These are phyloP conservation scores for Volvox reticuliferus DNA, from an alignment of 139 green algal species.

Conservation along the genomic window DNA sequence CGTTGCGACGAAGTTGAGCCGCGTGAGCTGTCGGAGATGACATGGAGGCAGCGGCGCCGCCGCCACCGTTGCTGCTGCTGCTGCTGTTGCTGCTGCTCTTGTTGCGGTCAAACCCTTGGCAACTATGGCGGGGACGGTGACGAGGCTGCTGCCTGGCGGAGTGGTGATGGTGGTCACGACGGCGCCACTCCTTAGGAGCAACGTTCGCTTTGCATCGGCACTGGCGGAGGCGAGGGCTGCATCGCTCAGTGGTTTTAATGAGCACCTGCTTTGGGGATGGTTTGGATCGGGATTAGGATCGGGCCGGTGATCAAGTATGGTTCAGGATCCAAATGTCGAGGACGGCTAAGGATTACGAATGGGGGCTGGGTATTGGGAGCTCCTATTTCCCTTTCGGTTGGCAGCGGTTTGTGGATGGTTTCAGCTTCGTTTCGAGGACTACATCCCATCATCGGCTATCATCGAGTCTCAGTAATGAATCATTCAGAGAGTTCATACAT, in stretches of 20 bases:
- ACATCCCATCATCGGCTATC: too few species aligned
- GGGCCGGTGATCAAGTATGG: too few species aligned
- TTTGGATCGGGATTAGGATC: background rate
- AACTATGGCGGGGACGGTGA: background rate
- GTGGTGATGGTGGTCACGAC: background rate
- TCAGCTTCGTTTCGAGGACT: too few species aligned
- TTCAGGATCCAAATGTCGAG: too few species aligned
- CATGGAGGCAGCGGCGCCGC: background rate
- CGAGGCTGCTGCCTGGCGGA: background rate
- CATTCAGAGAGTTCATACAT: too few species aligned
- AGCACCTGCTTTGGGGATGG: background rate
- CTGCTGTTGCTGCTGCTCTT: background rate
- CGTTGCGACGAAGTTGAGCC: constrained; percentile 59
- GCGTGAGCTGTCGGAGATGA: constrained; percentile 61
- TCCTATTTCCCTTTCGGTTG: too few species aligned
- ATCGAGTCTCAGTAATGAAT: too few species aligned
- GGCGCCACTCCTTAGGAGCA: background rate
- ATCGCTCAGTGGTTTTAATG: background rate
- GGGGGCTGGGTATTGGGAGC: too few species aligned
- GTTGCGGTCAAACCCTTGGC: too few species aligned
- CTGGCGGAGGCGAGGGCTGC: background rate
- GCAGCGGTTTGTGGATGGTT: too few species aligned
- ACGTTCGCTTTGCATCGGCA: background rate
- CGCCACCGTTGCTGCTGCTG: background rate
- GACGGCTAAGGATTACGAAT: too few species aligned